Conservation (phyloP, 441 rosid species). For the Adansonia grandidieri region DNA sequence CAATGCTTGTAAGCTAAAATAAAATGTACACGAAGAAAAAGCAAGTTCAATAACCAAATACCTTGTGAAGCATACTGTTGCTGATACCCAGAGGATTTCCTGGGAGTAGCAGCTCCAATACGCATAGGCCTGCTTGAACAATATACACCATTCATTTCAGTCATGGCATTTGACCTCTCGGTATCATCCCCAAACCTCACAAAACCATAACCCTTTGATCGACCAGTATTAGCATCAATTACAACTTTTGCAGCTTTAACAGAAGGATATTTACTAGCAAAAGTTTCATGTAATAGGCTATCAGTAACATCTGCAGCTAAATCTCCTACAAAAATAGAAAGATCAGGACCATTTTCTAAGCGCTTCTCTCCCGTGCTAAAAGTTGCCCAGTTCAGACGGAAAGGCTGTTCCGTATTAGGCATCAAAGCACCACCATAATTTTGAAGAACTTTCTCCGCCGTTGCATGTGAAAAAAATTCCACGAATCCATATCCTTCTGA, state of each 20-base stretch:
- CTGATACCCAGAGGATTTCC: constrained; percentile 81
- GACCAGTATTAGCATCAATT: constrained; percentile 79
- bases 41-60: constrained; percentile 33
- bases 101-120: constrained; percentile 90
- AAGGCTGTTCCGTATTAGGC: constrained; percentile 78
- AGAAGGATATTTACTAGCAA: constrained; percentile 69
- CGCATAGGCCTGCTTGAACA: constrained; percentile 97
- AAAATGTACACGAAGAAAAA: constrained; percentile 11
- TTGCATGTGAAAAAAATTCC: constrained; percentile 72
- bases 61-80: constrained; percentile 62
- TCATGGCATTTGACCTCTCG: constrained; percentile 82
- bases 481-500: constrained; percentile 96
- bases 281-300: constrained; percentile 66
- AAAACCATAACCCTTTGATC: constrained; percentile 94
- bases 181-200: constrained; percentile 89
- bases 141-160: constrained; percentile 86
- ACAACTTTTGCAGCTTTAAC: constrained; percentile 94
- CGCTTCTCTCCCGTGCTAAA: constrained; percentile 86
- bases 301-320: constrained; percentile 92
- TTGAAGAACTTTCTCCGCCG: constrained; percentile 81
- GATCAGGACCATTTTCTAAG: constrained; percentile 76
- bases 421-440: constrained; percentile 61
- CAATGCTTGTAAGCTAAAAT: background rate
- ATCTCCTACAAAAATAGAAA: constrained; percentile 94
- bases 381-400: constrained; percentile 95